These are phyloP conservation scores for Talaromyces islandicus DNA, from an alignment of 2,329 filamentous ascomycete genomes.

Conservation along the genomic window DNA sequence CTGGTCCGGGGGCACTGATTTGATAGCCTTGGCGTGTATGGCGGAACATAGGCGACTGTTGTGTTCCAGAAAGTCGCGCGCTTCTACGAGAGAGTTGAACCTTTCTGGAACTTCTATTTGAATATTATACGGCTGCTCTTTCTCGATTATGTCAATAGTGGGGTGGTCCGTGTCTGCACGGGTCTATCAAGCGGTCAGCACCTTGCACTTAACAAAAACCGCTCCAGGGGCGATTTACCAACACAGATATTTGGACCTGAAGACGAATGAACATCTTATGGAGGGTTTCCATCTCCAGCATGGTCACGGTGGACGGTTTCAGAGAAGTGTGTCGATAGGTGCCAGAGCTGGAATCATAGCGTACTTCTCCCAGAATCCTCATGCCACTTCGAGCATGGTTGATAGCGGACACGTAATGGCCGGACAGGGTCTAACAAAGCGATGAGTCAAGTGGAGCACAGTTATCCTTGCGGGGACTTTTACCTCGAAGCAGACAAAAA, in stretches of 20 bases:
- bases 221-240: neutral
- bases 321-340: conserved; percentile 11
- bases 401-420: conserved; percentile 17
- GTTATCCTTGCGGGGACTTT: neutral
- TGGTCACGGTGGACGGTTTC: conserved; percentile 9
- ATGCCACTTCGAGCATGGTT: conserved; percentile 16
- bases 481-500: conserved; percentile 22
- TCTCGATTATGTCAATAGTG: neutral
- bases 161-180: conserved; percentile 1
- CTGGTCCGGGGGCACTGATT: neutral
- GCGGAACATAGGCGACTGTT: neutral
- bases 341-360: conserved; percentile 1
- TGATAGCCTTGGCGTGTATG: conserved; percentile 1
- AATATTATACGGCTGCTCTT: neutral
- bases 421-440: conserved; percentile 15
- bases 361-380: conserved; percentile 16
- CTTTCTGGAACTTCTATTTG: neutral
- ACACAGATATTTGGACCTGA: conserved; percentile 1
- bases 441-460: neutral
- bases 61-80: conserved; percentile 1
- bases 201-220: neutral
- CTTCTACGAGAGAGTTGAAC: conserved; percentile 2
- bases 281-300: conserved; percentile 8
- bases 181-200: neutral
- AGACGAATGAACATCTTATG: conserved; percentile 4